Evolutionary conservation across 73 alveolate species (phyloP), one percentile per base, ranked within the genome.

Genomic region (Chromera velia): DNA sequence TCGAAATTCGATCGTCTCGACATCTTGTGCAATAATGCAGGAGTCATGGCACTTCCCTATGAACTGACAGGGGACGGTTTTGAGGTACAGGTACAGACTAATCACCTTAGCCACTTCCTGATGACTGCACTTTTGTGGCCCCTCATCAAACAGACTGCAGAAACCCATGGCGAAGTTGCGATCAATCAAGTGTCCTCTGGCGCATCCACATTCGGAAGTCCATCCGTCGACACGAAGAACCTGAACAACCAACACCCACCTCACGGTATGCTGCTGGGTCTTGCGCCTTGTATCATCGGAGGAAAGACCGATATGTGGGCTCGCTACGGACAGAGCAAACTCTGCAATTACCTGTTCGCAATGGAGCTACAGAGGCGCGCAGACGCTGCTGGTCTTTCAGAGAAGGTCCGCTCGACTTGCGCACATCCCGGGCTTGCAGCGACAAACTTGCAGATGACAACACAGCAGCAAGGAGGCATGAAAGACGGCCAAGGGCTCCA

Each of bases 51-150:
- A 9, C 28, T 24, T 7, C 63, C 63, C 24, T 9, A 9, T n/a
- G 29, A 28, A 31, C 28, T 24, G 18, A 64, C 83, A 7, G 65
- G 65, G 75, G 83, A 76, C 29, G 83, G 83, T 69, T 76, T 33
- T 28, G 83, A 76, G 72, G 48, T 76, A 26, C 83, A 76, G 75
- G 17, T 45, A n/a, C n/a, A n/a, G n/a, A n/a, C n/a, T n/a, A n/a
- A n/a, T n/a, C n/a, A n/a, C n/a, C n/a, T n/a, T n/a, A 76, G 84
- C 62, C 84, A 76, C 84, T 76, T 76, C 76, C 55, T 76, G 84
- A 76, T 76, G 84, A 76, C 84, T 0, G 70, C 63, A 0, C 84
- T 75, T 33, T 34, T 76, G 33, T 76, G 84, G 84, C 76, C 84
- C 9, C 18, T 68, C 31, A 28, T 28, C 55, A 76, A 76, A 30